Percentiles rank a stretch among this genome's conserved stretches.
Conservation (phyloP, 805 yeast genomes). For the Candida insectalens region DNA sequence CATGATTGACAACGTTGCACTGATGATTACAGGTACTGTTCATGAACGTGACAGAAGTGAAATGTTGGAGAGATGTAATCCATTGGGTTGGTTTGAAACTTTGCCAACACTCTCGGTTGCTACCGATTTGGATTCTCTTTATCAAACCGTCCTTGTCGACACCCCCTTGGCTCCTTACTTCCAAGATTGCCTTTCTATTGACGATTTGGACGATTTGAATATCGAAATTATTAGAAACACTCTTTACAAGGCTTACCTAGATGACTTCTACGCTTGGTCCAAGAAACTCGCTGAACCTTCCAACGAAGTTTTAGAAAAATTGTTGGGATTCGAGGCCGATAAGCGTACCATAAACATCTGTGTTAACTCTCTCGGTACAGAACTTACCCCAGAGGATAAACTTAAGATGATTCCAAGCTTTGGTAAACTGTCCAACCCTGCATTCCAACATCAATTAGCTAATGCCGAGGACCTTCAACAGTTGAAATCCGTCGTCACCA, state of each 20-base stretch:
- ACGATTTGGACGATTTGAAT: conserved; percentile 89
- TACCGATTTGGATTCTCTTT: conserved; percentile 87
- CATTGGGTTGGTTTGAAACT: conserved; percentile 97
- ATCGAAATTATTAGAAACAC: conserved; percentile 91
- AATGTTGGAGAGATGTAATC: conserved; percentile 85
- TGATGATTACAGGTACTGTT: conserved; percentile 94
- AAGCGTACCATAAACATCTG: conserved; percentile 88
- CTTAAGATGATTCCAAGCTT: conserved; percentile 64
- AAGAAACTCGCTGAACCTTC: conserved; percentile 61
- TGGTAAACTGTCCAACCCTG: conserved; percentile 70
- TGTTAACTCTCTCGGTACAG: conserved; percentile 80
- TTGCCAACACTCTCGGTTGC: conserved; percentile 92
- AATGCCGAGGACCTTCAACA: conserved; percentile 80
- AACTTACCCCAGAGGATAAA: conserved; percentile 66
- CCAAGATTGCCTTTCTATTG: conserved; percentile 76
- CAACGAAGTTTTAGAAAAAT: conserved; percentile 64
- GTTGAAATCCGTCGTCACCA: conserved; percentile 54
- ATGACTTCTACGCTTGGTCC: conserved; percentile 71
- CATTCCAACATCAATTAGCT: conserved; percentile 54
- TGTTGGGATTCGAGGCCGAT: conserved; percentile 89
- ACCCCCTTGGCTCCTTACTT: conserved; percentile 97
- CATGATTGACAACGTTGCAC: conserved; percentile 95
- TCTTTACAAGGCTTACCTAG: conserved; percentile 85
- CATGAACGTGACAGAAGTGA: conserved; percentile 91
- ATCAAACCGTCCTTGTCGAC: conserved; percentile 86